These are phyloP conservation scores for Suillus spraguei DNA, from an alignment of 768 basidiomycete species.

Conservation along the genomic window DNA sequence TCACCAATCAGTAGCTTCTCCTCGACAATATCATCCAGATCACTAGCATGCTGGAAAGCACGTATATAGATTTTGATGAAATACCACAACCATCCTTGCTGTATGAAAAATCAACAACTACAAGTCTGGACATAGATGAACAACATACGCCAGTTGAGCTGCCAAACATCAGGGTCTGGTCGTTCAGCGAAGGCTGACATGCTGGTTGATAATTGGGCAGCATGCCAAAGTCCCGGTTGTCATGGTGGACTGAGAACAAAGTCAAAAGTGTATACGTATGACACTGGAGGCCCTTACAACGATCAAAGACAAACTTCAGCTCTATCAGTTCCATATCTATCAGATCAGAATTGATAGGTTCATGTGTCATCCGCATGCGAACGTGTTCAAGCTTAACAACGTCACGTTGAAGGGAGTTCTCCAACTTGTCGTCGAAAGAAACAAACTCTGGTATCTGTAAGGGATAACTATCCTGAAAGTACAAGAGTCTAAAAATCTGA, in stretches of 20 bases:
- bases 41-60: conserved; percentile 76
- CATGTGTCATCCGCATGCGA: conserved; percentile 80
- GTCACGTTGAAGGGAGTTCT: conserved; percentile 85
- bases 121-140: neutral
- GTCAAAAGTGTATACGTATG: conserved; percentile 8
- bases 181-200: conserved; percentile 50
- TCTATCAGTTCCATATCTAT: conserved; percentile 85
- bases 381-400: conserved; percentile 82
- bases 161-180: conserved; percentile 70
- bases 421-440: conserved; percentile 75
- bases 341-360: conserved; percentile 67
- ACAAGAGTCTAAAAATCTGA: conserved; percentile 24
- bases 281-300: conserved; percentile 45
- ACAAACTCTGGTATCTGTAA: conserved; percentile 82
- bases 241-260: conserved; percentile 61
- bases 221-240: conserved; percentile 86
- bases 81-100: conserved; percentile 73
- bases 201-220: conserved; percentile 78
- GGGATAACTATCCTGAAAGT: neutral
- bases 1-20: conserved; percentile 83
- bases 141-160: conserved; percentile 62
- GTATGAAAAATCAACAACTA: conserved; percentile 9
- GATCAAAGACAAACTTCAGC: conserved; percentile 80
- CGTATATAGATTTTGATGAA: conserved; percentile 81
- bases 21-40: conserved; percentile 78